These are phyloP conservation scores for Penicillium palitans DNA, from an alignment of 2,329 filamentous ascomycete genomes.

Conservation along the genomic window DNA sequence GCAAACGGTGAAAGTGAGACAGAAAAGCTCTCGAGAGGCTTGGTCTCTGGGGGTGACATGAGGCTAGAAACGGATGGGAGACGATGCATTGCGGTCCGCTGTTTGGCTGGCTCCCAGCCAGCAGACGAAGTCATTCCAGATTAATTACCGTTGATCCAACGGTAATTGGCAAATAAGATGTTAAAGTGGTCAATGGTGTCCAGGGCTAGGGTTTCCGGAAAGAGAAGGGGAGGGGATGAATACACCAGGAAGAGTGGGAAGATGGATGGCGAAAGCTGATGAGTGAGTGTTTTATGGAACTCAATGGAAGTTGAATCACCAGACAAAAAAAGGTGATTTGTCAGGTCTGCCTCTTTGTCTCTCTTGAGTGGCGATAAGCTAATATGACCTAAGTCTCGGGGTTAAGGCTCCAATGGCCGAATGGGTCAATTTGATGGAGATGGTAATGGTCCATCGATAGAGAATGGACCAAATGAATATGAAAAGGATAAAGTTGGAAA, in stretches of 20 bases:
- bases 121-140: constrained; percentile 32
- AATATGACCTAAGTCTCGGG: constrained; percentile 11
- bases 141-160: not conserved
- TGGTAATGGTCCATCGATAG: constrained; percentile 1
- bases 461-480: not conserved
- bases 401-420: constrained; percentile 23
- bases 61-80: constrained; percentile 47
- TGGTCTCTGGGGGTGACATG: constrained; percentile 51
- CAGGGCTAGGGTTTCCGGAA: not conserved
- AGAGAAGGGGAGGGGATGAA: constrained; percentile 2
- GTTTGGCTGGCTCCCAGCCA: constrained; percentile 24
- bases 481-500: not conserved
- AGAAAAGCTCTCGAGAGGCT: constrained; percentile 52
- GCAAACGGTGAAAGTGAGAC: constrained; percentile 31
- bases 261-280: constrained; percentile 6
- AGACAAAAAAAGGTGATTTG: constrained; percentile 21
- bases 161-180: not conserved
- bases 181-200: not conserved
- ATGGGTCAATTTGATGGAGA: constrained; percentile 16
- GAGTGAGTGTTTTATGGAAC: constrained; percentile 18
- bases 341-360: constrained; percentile 18
- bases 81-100: constrained; percentile 40
- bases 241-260: not conserved
- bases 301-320: constrained; percentile 25
- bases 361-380: constrained; percentile 21